Conservation (phyloP, 192 early-diverging fungal species). For the Coemansia sp. region DNA sequence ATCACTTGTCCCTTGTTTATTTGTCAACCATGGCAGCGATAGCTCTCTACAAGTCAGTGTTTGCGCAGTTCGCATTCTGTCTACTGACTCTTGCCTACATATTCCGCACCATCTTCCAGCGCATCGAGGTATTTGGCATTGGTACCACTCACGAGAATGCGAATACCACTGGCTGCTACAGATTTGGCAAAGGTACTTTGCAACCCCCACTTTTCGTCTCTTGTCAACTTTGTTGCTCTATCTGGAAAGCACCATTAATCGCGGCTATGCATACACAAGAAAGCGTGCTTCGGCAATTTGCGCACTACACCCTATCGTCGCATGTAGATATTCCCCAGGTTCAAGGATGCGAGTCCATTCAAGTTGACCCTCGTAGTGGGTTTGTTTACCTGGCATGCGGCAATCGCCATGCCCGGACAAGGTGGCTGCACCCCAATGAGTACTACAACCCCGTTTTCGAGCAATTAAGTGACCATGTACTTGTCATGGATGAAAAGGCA, state of each 20-base stretch:
- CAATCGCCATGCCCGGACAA: constrained; percentile 43
- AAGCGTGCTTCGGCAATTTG: neutral
- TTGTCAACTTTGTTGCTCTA: neutral
- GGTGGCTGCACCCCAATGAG: constrained; percentile 48
- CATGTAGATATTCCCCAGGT: constrained; percentile 32
- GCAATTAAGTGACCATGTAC: constrained; percentile 38
- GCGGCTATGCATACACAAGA: neutral
- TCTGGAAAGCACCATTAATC: neutral
- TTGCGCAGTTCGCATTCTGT: constrained; percentile 27
- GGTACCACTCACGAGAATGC: constrained; percentile 24
- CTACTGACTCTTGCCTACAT: constrained; percentile 24
- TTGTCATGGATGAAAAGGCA: constrained; percentile 58
- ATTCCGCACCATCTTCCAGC: constrained; percentile 13
- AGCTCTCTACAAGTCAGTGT: constrained; percentile 16
- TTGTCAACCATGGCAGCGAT: constrained; percentile 5
- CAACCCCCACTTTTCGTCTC: neutral
- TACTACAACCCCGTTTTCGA: constrained; percentile 16
- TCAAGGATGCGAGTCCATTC: constrained; percentile 62
- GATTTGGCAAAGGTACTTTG: constrained; percentile 49
- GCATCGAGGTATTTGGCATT: constrained; percentile 40
- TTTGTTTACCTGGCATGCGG: constrained; percentile 61
- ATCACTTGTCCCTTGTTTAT: neutral
- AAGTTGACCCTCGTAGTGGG: constrained; percentile 54
- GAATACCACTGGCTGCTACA: constrained; percentile 37
- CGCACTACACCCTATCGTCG: neutral